Conservation (phyloP, 768 basidiomycete genomes). For the Solioccasus polychromus region DNA sequence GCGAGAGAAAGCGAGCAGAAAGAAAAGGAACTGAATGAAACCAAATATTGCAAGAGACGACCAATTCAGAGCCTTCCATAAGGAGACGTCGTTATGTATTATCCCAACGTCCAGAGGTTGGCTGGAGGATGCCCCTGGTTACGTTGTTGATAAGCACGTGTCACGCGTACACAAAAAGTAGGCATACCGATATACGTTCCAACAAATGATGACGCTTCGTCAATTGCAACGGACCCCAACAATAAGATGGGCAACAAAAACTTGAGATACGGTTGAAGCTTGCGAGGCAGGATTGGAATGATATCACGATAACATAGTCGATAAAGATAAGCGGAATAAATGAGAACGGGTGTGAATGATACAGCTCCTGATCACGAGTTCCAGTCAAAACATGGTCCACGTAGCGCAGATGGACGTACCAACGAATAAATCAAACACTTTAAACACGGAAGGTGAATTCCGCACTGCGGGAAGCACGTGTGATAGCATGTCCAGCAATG, state of each 20-base stretch:
- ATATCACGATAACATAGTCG: constrained; percentile 52
- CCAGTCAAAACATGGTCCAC: background rate
- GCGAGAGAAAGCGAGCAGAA: constrained; percentile 58
- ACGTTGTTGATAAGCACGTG: background rate
- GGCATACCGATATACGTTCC: constrained; percentile 57
- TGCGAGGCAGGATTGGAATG: constrained; percentile 49
- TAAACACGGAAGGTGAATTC: constrained; percentile 44
- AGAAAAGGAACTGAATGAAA: constrained; percentile 55
- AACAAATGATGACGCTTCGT: constrained; percentile 64
- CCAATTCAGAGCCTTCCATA: constrained; percentile 58
- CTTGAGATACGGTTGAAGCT: constrained; percentile 43
- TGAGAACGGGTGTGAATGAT: constrained; percentile 64
- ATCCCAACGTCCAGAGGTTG: constrained; percentile 41
- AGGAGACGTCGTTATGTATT: constrained; percentile 28
- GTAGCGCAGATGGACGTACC: constrained; percentile 43
- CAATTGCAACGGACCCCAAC: constrained; percentile 51
- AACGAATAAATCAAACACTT: constrained; percentile 53
- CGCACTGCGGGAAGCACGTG: constrained; percentile 52
- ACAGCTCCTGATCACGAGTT: constrained; percentile 36
- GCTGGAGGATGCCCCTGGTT: constrained; percentile 8
- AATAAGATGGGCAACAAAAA: constrained; percentile 50
- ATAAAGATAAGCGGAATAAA: constrained; percentile 62
- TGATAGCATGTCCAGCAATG: constrained; percentile 58
- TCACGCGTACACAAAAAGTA: background rate
- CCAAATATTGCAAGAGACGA: constrained; percentile 59